Evolutionary conservation across 345 rosid species (phyloP), one percentile per base, ranked within the genome.

Genomic region (Hirschfeldia incana): DNA sequence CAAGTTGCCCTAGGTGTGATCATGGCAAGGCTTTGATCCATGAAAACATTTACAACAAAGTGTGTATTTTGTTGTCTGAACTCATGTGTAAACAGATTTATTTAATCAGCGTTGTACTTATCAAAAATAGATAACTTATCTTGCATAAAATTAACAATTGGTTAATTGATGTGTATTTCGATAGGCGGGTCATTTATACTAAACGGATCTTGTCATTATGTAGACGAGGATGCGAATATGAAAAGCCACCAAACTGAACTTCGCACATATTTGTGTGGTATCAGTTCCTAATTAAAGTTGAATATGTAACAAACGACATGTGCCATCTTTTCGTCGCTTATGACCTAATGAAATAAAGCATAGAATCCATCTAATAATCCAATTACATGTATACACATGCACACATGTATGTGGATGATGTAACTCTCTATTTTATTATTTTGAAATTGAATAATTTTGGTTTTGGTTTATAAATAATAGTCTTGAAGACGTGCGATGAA

Each of bases 401-500:
- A 67, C 79, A 69, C 65, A 63, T 69, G 70, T 69, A 8, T 59
- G 32, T 59, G 64, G 65, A 51, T 27, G 57, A 70, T 70, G 72
- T 78, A 27, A 53, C 36, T 71, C 65, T 71, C 29, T 27, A 46
- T 32, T 42, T 33, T 13, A 46, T 42, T 63, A 51, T 53, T 63
- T 36, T 15, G 1, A 65, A 46, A 30, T 60, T 65, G 33, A 36
- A 71, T 49, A 0, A 39, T 26, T 59, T 60, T 57, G 26, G 4
- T 69, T 11, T 15, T 64, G 13, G 5, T 46, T 29, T 46, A 26
- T 34, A 34, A 44, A 26, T 27, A 13, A 21, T 53, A 77, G 67
- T 37, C 5, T 72, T 16, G 30, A 57, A 66, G 78, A 67, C 82
- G 82, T 79, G 78, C 78, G 11, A 79, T 27, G 82, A 78, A 60